Percentiles rank a stretch among this genome's conserved stretches.
phyloP scores from a whole-genome alignment of 371 early-diverging fungal species.

The Coemansia sp. region DNA sequence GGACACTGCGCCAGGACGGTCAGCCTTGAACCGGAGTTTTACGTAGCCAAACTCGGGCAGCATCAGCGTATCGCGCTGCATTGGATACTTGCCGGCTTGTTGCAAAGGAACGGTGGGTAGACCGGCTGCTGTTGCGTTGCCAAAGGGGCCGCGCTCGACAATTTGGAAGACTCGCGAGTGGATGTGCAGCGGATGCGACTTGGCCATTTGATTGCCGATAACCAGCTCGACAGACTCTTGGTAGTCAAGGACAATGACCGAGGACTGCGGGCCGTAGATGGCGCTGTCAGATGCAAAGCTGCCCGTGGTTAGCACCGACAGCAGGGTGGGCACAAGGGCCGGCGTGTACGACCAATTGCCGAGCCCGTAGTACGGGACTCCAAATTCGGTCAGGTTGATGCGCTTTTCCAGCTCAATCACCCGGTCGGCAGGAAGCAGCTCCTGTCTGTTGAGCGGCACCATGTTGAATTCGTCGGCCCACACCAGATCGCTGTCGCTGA shows the following conservation, averaged over 20 bases:
- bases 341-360: conserved; percentile 11
- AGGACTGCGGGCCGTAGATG: conserved; percentile 61
- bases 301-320: conserved; percentile 64
- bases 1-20: conserved; percentile 77
- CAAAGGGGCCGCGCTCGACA: conserved; percentile 56
- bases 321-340: conserved; percentile 51
- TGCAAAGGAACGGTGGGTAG: neutral
- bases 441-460: conserved; percentile 3
- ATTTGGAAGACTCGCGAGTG: conserved; percentile 84
- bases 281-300: conserved; percentile 51
- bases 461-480: conserved; percentile 54
- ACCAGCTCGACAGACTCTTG: conserved; percentile 58
- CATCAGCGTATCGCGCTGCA: conserved; percentile 11
- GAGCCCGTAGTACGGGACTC: conserved; percentile 64
- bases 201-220: conserved; percentile 63
- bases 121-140: neutral
- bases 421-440: conserved; percentile 4
- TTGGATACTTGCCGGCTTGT: neutral
- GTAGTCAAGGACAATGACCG: conserved; percentile 49
- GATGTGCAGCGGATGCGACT: conserved; percentile 77
- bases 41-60: conserved; percentile 58
- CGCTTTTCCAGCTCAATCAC: neutral
- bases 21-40: conserved; percentile 65
- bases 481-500: conserved; percentile 43
- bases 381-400: conserved; percentile 39